Base-by-base conservation (phyloP, 345 rosid genomes). In the Melaleuca quinquenervia region DNA sequence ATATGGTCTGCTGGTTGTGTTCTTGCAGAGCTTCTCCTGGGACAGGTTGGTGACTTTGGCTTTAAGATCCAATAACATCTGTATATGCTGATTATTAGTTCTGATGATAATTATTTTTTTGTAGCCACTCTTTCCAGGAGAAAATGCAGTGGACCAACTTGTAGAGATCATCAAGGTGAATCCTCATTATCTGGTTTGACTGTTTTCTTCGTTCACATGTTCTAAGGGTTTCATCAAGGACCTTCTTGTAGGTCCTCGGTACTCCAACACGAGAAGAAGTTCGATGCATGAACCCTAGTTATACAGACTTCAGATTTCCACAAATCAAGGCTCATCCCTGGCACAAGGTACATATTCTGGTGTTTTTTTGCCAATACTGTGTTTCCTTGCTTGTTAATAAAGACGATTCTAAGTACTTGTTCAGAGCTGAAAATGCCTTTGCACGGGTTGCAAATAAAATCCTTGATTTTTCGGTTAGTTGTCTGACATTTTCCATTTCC, bases 1-100 rank as follows among this genome's bases (percentile, higher is more conserved):
- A 95, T 94, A 84, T 95, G 98, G 98, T 95, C 98, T 45, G 97
- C 96, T 87, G 98, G 98, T 84, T 95, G 98, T 92, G 96, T 94
- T 84, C 91, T 95, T 82, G 98, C 98, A 16, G 98, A 95, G 92
- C 97, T 95, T 83, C 96, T 95, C 82, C 91, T 94, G 26, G 95
- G 96, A 76, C 97, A 93, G 94, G 98, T 94, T 87, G 85, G 91
- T 90, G 58, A 48, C 29, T 76, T 8, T 85, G 80, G 48, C 14
- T 70, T 11, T 20, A 18, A 70, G 80, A 70, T 70, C 48, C 1
- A 26, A 36, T 36, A 6, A 36, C 80, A 36, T 70, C 14, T 32
- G 48, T 36, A 70, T 36, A 48, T 36, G 80, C 48, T 70, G 48
- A 22, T 41, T 5, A 3, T 8, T 18, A 70, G 48, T 36, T 36